These are phyloP conservation scores for Peltaster fructicola DNA, from an alignment of 2,329 filamentous ascomycete genomes.

Conservation along the genomic window DNA sequence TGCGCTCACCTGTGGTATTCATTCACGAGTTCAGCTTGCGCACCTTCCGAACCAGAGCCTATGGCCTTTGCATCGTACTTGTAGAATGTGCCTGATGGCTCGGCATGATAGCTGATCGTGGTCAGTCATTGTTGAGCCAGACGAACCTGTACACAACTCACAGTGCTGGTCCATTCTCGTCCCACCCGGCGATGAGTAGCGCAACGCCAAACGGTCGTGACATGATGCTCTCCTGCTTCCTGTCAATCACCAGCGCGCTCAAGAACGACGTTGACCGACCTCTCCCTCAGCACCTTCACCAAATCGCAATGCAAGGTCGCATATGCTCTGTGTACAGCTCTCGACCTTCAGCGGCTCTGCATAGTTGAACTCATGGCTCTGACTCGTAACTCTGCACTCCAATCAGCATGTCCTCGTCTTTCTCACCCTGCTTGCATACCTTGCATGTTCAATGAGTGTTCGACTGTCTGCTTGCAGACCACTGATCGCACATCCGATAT, in stretches of 20 bases:
- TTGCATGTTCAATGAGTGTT: slow-evolving; percentile 95
- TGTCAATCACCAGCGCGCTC: slow-evolving; percentile 78
- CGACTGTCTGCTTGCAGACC: slow-evolving; percentile 93
- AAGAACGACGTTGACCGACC: too few relatives aligned
- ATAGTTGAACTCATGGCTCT: slow-evolving; percentile 97
- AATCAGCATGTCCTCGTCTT: slow-evolving; percentile 1
- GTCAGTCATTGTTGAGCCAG: not conserved
- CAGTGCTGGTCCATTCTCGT: slow-evolving; percentile 90
- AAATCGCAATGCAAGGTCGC: slow-evolving; percentile 87
- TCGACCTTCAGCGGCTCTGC: slow-evolving; percentile 88
- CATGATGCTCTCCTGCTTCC: slow-evolving; percentile 94
- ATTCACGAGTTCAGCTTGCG: slow-evolving; percentile 93
- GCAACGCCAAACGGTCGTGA: slow-evolving; percentile 92
- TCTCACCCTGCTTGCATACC: slow-evolving; percentile 19
- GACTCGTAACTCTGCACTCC: slow-evolving; percentile 55
- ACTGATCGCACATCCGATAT: slow-evolving; percentile 98
- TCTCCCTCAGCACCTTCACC: slow-evolving; percentile 84
- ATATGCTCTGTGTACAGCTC: slow-evolving; percentile 97
- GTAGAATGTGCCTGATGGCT: slow-evolving; percentile 96
- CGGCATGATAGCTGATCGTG: slow-evolving; percentile 76
- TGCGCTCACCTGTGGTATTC: slow-evolving; percentile 83
- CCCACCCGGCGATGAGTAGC: slow-evolving; percentile 86
- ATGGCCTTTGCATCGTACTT: slow-evolving; percentile 98
- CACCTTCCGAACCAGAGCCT: slow-evolving; percentile 89
- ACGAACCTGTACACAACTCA: slow-evolving; percentile 25